These are phyloP conservation scores for Colletotrichum liaoningense DNA, from an alignment of 2,329 filamentous ascomycete species.

Conservation along the genomic window DNA sequence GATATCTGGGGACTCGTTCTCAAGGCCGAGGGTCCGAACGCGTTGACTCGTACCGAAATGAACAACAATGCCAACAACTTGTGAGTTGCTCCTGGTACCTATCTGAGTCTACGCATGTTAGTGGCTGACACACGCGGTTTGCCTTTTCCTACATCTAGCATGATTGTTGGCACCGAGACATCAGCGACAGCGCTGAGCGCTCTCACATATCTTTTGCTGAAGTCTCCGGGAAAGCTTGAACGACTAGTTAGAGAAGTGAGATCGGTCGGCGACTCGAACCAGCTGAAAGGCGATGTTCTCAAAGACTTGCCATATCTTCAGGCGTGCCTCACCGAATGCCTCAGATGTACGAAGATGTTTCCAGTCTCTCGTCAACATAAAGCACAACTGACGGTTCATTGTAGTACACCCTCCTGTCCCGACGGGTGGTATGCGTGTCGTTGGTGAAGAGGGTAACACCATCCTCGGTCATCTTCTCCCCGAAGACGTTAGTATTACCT, in stretches of 20 bases:
- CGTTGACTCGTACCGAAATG: conserved; percentile 4
- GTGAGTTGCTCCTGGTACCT: neutral
- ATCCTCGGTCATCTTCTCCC: conserved; percentile 46
- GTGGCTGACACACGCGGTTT: neutral
- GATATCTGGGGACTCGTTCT: conserved; percentile 12
- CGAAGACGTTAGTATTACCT: conserved; percentile 39
- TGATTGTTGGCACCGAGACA: conserved; percentile 46
- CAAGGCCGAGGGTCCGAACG: neutral
- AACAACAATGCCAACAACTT: conserved; percentile 14
- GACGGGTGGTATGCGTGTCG: conserved; percentile 40
- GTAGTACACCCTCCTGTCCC: conserved; percentile 52
- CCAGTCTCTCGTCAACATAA: neutral
- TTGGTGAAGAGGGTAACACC: conserved; percentile 45
- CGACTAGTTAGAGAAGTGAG: conserved; percentile 52
- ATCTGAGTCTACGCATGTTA: neutral
- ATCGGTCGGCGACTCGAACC: conserved; percentile 44
- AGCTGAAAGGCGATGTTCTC: conserved; percentile 48
- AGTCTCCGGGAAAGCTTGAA: conserved; percentile 43
- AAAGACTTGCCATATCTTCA: conserved; percentile 45
- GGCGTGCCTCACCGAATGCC: conserved; percentile 51
- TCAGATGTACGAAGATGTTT: conserved; percentile 42
- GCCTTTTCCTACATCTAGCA: conserved; percentile 13
- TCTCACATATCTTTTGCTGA: conserved; percentile 41
- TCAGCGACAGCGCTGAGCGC: conserved; percentile 45
- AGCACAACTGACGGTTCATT: neutral